phyloP scores from a whole-genome alignment of 331 rosid genomes.

The Acacia pycnantha region DNA sequence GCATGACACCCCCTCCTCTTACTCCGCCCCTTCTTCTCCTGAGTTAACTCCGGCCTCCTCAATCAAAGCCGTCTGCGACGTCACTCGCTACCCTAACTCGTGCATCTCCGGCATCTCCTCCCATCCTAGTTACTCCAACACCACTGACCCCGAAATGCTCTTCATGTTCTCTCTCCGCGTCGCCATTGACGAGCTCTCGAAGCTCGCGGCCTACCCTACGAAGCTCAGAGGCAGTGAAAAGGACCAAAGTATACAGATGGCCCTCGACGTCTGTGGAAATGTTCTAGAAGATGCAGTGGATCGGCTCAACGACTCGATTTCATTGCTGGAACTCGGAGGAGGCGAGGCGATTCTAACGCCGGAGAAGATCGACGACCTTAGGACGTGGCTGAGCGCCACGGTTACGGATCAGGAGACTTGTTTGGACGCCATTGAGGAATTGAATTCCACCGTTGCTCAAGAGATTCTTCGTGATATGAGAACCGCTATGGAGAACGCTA shows the following conservation, averaged over 20 bases:
- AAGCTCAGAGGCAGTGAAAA: constrained; percentile 24
- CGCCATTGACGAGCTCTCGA: constrained; percentile 61
- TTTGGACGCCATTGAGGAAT: constrained; percentile 54
- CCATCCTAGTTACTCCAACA: constrained; percentile 42
- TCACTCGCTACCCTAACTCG: constrained; percentile 74
- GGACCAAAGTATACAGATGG: constrained; percentile 20
- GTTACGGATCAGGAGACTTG: constrained; percentile 70
- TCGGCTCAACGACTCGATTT: constrained; percentile 60
- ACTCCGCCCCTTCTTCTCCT: constrained; percentile 24
- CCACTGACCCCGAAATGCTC: constrained; percentile 63
- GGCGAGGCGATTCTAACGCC: constrained; percentile 31
- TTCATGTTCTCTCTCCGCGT: constrained; percentile 76
- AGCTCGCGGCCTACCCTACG: constrained; percentile 30
- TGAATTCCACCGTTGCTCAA: constrained; percentile 45
- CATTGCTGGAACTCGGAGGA: constrained; percentile 33
- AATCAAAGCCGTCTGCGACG: constrained; percentile 61
- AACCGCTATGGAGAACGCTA: constrained; percentile 53
- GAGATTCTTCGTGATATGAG: constrained; percentile 13
- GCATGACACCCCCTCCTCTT: constrained; percentile 41
- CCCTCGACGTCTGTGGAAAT: constrained; percentile 41
- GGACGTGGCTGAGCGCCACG: constrained; percentile 77
- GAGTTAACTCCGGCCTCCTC: constrained; percentile 64
- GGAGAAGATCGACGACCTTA: constrained; percentile 39
- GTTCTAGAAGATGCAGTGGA: constrained; percentile 61
- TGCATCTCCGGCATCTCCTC: constrained; percentile 65